Percentiles rank a stretch among this genome's conserved stretches.
Conservation (phyloP, 768 basidiomycete genomes). For the Mycena olivaceomarginata region DNA sequence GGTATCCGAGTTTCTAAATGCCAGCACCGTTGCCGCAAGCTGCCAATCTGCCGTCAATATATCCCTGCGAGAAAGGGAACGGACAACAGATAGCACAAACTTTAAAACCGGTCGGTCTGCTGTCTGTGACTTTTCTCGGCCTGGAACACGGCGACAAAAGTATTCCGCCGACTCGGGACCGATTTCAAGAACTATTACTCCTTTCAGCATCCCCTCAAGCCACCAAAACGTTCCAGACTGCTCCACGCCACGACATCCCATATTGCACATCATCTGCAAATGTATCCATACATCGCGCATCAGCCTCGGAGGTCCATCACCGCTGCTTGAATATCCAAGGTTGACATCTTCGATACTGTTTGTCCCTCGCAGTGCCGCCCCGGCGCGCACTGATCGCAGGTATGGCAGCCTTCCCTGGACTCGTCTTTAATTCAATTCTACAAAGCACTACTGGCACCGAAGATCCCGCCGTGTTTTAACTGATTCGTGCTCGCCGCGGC, state of each 20-base stretch:
- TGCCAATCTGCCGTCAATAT: too few species aligned
- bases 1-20: too few species aligned
- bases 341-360: background rate
- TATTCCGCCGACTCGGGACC: background rate
- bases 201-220: background rate
- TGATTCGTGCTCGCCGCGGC: background rate
- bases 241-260: background rate
- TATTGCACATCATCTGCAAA: background rate
- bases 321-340: background rate
- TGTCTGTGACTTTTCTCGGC: background rate
- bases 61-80: too few species aligned
- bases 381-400: conserved; percentile 27
- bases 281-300: conserved; percentile 11
- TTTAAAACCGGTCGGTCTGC: background rate
- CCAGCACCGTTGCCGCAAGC: too few species aligned
- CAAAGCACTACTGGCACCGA: background rate
- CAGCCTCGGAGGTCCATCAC: conserved; percentile 6
- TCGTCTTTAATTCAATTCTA: background rate
- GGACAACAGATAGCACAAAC: too few species aligned
- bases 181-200: background rate
- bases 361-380: background rate
- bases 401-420: conserved; percentile 14
- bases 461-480: background rate
- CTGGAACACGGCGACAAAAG: background rate
- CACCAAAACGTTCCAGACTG: background rate